Base-by-base conservation (phyloP, 805 yeast genomes). In the Saccharomycopsis amapae region DNA sequence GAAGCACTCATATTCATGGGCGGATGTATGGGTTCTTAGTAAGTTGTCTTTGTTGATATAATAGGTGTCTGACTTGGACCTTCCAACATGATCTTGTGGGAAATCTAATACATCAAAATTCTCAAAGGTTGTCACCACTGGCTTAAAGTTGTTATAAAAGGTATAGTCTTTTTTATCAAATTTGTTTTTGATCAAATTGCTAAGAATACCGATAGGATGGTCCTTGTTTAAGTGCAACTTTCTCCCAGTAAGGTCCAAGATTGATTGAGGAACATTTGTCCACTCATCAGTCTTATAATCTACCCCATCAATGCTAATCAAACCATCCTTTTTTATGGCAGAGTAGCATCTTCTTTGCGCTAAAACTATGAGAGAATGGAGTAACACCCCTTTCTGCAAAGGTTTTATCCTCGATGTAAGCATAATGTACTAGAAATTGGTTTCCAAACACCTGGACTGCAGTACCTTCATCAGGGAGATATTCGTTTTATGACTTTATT, bases 21-120 rank as follows among this genome's bases (percentile, higher is more conserved):
- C 98, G 1, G 97, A 88, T 0, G 98, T 90, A 60, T 93, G 98
- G 0, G 98, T 93, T 58, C 98, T 71, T 49, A 93, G 66, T 24
- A 93, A 67, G 26, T 80, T 67, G 18, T 74, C 73, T 44, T 78
- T 72, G 64, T 93, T 89, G 44, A 93, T 60, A 58, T 93, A 93
- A 63, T 93, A 93, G 0, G 98, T 90, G 61, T 93, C 98, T 2
- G 95, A 83, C 57, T 76, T 84, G 17, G 93, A 78, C 58, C 98
- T 72, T 2, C 98, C 97, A 0, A 95, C 96, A 61, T 93, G 98
- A 58, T 89, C 95, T 30, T 62, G 57, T 1, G 97, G 95, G 62
- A 93, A 90, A 0, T 95, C 97, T 31, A 93, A 71, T 1, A 83
- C 85, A 61, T 93, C 98, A 59, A 93, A 93, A 61, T 93, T 93